Evolutionary conservation across 2,329 filamentous ascomycete species (phyloP).

Genomic region (Hypoxylon sp.): DNA sequence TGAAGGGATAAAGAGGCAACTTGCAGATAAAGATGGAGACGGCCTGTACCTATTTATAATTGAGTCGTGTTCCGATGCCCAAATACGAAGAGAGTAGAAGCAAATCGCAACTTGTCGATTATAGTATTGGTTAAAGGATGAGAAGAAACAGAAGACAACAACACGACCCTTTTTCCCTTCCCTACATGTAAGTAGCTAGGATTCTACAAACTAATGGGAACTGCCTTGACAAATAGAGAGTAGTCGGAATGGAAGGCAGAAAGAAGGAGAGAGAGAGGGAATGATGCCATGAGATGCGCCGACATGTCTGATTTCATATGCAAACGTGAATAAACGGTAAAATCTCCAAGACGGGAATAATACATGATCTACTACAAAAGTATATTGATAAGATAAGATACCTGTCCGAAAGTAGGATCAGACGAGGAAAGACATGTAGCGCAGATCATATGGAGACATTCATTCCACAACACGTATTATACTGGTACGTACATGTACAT

Average conservation of each 20-base stretch:
- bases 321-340: slow-evolving; percentile 4
- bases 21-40: slow-evolving; percentile 13
- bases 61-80: slow-evolving; percentile 1
- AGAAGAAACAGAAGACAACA: slow-evolving; percentile 11
- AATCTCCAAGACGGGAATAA: slow-evolving; percentile 4
- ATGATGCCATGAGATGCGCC: slow-evolving; percentile 6
- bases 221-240: background rate
- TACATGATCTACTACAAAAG: slow-evolving; percentile 3
- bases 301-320: slow-evolving; percentile 10
- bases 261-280: background rate
- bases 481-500: background rate
- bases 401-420: background rate
- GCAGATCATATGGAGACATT: slow-evolving; percentile 1
- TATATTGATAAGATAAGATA: slow-evolving; percentile 33
- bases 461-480: background rate
- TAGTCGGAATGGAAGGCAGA: background rate
- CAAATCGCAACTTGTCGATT: slow-evolving; percentile 14
- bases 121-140: slow-evolving; percentile 1
- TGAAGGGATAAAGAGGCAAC: slow-evolving; percentile 19
- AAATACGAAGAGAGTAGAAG: slow-evolving; percentile 20
- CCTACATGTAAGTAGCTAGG: background rate
- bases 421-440: slow-evolving; percentile 2
- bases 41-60: slow-evolving; percentile 15
- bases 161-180: background rate
- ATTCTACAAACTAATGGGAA: background rate